Evolutionary conservation across 1,284 basidiomycete genomes (phyloP).

Genomic region (Trametes versicolor): DNA sequence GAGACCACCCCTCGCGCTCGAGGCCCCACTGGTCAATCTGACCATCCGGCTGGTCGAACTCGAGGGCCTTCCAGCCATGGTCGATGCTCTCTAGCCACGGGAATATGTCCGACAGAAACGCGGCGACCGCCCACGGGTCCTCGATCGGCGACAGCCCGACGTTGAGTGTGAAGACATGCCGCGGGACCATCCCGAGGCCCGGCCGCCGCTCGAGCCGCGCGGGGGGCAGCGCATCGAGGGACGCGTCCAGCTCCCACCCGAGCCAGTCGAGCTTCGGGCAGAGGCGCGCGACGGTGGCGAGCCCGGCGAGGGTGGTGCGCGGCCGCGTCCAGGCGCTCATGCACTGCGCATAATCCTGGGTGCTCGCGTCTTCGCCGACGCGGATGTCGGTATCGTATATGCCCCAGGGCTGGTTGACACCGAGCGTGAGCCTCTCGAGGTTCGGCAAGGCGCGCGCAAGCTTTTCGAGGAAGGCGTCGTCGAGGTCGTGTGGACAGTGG

Average conservation of each 20-base stretch:
- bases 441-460: slow-evolving; percentile 17
- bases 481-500: slow-evolving; percentile 13
- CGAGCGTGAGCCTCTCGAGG: not conserved
- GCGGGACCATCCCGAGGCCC: not conserved
- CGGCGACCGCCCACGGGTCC: slow-evolving; percentile 17
- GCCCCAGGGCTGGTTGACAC: not conserved
- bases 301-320: slow-evolving; percentile 15
- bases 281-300: slow-evolving; percentile 11
- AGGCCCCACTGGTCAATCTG: not conserved
- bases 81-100: not conserved
- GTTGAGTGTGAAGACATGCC: not conserved
- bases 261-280: not conserved
- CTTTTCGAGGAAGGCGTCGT: slow-evolving; percentile 5
- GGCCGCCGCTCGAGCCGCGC: not conserved
- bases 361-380: not conserved
- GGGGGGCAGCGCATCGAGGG: not conserved
- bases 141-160: slow-evolving; percentile 20
- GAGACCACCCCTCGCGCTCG: not conserved
- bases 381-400: not conserved
- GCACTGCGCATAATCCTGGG: not conserved
- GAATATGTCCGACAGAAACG: slow-evolving; percentile 23
- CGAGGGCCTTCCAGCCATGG: not conserved
- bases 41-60: not conserved
- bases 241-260: not conserved
- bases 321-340: slow-evolving; percentile 1